phyloP scores from a whole-genome alignment of 2,329 filamentous ascomycete genomes.

The Aspergillus costaricaensis region DNA sequence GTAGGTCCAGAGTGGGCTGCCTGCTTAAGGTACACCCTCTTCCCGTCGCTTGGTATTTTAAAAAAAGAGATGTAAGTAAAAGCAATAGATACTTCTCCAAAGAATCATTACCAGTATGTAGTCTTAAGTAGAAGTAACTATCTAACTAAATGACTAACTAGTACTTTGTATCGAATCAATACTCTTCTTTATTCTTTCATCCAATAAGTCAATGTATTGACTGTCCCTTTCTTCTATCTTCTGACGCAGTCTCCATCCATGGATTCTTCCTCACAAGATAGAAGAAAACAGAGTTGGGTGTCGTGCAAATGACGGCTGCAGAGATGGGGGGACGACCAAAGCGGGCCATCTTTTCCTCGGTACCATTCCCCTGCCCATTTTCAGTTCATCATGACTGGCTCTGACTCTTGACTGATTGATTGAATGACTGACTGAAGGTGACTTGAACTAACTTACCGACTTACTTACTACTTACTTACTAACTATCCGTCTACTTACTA shows the following conservation, averaged over 20 bases:
- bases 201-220: too few species aligned
- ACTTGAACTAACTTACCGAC: neutral
- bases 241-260: neutral
- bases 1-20: conserved; percentile 1
- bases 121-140: too few species aligned
- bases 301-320: neutral
- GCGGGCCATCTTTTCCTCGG: conserved; percentile 2
- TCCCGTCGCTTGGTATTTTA: neutral
- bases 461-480: neutral
- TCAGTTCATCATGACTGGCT: neutral
- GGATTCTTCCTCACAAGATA: neutral
- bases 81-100: too few species aligned
- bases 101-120: too few species aligned
- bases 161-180: too few species aligned
- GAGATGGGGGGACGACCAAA: neutral
- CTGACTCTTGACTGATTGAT: neutral
- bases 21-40: neutral
- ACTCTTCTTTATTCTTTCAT: too few species aligned
- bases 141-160: too few species aligned
- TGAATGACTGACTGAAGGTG: neutral
- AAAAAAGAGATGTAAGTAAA: too few species aligned
- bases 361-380: neutral
- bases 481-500: neutral
- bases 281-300: neutral
- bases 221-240: too few species aligned